phyloP scores from a whole-genome alignment of 2,329 filamentous ascomycete genomes.

The Periconia macrospinosa region DNA sequence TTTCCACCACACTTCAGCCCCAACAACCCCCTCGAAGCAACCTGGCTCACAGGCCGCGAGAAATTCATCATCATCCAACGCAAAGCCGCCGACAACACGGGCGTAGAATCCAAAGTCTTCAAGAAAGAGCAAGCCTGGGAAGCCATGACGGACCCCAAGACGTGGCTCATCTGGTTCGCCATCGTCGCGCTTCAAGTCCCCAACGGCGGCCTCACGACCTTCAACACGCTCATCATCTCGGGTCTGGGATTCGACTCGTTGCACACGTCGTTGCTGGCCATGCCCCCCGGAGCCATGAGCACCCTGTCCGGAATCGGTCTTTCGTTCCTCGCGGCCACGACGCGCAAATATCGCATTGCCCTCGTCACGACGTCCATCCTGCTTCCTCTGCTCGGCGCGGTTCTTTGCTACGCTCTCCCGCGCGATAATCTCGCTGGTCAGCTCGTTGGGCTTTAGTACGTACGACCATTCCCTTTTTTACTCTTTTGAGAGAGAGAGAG shows the following conservation, averaged over 20 bases:
- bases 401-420: background rate
- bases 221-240: conserved; percentile 3
- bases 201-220: conserved; percentile 2
- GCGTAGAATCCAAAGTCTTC: conserved; percentile 1
- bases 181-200: conserved; percentile 3
- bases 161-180: conserved; percentile 4
- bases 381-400: background rate
- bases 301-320: background rate
- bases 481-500: too few relatives aligned
- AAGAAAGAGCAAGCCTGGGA: conserved; percentile 2
- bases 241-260: conserved; percentile 1
- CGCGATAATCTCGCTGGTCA: background rate
- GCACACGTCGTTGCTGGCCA: background rate
- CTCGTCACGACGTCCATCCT: background rate
- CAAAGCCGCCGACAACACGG: conserved; percentile 1
- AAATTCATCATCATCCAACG: background rate
- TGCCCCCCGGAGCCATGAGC: conserved; percentile 1
- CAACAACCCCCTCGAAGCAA: background rate
- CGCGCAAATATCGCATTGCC: background rate
- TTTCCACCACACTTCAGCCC: background rate
- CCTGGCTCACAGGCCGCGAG: background rate
- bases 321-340: conserved; percentile 2
- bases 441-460: conserved; percentile 22
- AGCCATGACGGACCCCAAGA: conserved; percentile 1
- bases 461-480: background rate